phyloP scores from a whole-genome alignment of 768 basidiomycete species.

The Russula compacta region DNA sequence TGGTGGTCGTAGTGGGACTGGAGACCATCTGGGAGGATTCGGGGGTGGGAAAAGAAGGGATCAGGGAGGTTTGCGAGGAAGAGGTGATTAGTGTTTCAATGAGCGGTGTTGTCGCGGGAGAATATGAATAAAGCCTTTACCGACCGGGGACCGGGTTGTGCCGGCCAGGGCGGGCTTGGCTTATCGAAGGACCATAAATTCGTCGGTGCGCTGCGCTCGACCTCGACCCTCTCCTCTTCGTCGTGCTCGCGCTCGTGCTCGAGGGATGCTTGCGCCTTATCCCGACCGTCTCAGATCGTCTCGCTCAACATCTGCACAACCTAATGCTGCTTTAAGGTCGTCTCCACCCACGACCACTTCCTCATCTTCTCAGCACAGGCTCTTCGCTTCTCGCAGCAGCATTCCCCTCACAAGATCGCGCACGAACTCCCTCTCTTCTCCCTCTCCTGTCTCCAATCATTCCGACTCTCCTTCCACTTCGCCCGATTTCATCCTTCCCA shows the following conservation, averaged over 20 bases:
- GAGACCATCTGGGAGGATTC: neutral
- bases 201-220: neutral
- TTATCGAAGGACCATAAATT: too few relatives aligned
- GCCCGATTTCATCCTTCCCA: neutral
- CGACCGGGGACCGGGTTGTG: neutral
- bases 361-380: neutral
- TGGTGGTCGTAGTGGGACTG: neutral
- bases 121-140: neutral
- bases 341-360: neutral
- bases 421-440: slow-evolving; percentile 9
- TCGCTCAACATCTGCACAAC: neutral
- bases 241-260: neutral
- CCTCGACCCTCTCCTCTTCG: neutral
- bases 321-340: neutral
- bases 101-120: neutral
- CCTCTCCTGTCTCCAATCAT: neutral
- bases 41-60: neutral
- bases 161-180: too few relatives aligned
- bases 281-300: slow-evolving; percentile 11
- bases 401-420: slow-evolving; percentile 9
- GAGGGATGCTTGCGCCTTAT: slow-evolving; percentile 12
- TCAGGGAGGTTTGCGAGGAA: neutral
- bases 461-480: neutral
- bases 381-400: neutral
- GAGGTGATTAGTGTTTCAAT: neutral